Evolutionary conservation across 176 grass and related monocot species (phyloP).

Genomic region (Hsuehochloa calcarea): DNA sequence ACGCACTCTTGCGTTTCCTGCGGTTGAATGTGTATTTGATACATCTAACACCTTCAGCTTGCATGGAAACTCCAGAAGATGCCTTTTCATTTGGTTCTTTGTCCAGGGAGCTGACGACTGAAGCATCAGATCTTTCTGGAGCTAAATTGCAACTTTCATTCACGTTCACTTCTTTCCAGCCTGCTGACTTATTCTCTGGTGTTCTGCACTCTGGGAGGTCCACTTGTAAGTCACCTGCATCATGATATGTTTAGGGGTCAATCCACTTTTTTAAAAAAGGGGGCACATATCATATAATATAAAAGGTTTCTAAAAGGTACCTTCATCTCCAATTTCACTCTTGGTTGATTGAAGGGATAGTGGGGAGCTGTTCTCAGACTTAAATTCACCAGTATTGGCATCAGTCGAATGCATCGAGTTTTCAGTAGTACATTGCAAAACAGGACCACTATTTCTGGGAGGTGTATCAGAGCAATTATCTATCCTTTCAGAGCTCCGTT

Average conservation of each 20-base stretch:
- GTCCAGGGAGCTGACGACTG: constrained; percentile 17
- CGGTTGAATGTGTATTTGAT: constrained; percentile 90
- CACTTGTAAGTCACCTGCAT: constrained; percentile 35
- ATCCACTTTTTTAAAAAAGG: neutral
- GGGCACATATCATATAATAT: neutral
- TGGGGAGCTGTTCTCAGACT: constrained; percentile 28
- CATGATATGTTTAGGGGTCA: constrained; percentile 16
- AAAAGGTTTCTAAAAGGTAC: constrained; percentile 26
- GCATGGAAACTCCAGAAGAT: constrained; percentile 34
- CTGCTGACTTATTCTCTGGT: constrained; percentile 25
- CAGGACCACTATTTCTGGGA: neutral
- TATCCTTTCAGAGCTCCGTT: constrained; percentile 14
- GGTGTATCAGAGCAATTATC: constrained; percentile 25
- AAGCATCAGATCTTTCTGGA: constrained; percentile 37
- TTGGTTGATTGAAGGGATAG: constrained; percentile 20
- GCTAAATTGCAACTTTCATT: constrained; percentile 37
- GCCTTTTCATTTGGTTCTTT: constrained; percentile 32
- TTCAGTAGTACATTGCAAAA: constrained; percentile 15
- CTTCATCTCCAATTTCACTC: constrained; percentile 38
- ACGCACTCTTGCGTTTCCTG: constrained; percentile 69
- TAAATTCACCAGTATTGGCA: constrained; percentile 33
- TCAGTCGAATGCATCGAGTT: neutral
- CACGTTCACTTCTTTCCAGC: constrained; percentile 25
- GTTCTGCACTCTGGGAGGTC: constrained; percentile 20
- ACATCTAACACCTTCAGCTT: constrained; percentile 50